Percentiles rank a stretch among this genome's conserved stretches.
These are phyloP conservation scores for Graphiopsis chlorocephala DNA, from an alignment of 2,329 filamentous ascomycete species.

Conservation along the genomic window DNA sequence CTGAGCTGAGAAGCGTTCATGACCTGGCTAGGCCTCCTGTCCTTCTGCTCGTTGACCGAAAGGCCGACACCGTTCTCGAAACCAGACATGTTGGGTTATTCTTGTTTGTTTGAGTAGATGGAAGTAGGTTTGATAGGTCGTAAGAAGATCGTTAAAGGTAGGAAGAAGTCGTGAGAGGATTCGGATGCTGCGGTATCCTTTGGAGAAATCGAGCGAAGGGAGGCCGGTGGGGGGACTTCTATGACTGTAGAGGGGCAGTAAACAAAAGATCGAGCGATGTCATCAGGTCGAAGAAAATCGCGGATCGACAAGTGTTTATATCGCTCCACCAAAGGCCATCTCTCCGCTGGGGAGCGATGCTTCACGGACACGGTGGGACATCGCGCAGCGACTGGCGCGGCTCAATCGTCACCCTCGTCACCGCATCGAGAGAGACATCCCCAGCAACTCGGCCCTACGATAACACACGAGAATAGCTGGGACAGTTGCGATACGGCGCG, in stretches of 20 bases:
- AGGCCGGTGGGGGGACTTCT: neutral
- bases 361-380: constrained; percentile 13
- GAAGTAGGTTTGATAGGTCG: constrained; percentile 11
- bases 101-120: constrained; percentile 17
- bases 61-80: constrained; percentile 54
- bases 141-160: constrained; percentile 3
- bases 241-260: constrained; percentile 5
- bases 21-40: constrained; percentile 21
- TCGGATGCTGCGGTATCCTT: neutral
- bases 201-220: neutral
- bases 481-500: constrained; percentile 6
- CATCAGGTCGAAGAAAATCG: constrained; percentile 8
- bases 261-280: constrained; percentile 16
- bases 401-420: constrained; percentile 8
- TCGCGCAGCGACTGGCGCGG: constrained; percentile 1
- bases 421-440: neutral
- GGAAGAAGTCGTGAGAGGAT: constrained; percentile 7
- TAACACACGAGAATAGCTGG: constrained; percentile 13
- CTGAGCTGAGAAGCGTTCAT: constrained; percentile 29
- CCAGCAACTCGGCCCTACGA: constrained; percentile 12
- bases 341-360: constrained; percentile 1
- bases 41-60: constrained; percentile 36
- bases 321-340: neutral
- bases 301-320: constrained; percentile 16
- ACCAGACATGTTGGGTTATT: constrained; percentile 53